Conservation (phyloP, 2,329 filamentous ascomycete genomes). For the Arthroderma sp. region DNA sequence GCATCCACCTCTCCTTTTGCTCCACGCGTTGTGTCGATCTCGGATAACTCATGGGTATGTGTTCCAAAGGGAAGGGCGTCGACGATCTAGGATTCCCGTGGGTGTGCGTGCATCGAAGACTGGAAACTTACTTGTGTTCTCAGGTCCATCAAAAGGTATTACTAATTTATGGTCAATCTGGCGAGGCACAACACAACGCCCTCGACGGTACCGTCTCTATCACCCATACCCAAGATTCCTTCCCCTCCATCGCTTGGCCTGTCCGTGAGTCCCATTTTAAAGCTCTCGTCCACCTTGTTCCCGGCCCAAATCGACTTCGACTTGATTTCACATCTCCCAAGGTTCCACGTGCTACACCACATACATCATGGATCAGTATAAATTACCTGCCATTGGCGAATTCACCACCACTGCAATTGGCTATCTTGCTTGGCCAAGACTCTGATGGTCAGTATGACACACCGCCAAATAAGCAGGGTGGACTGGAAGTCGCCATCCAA, state of each 20-base stretch:
- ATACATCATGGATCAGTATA: slow-evolving; percentile 67
- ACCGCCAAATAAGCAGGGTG: slow-evolving; percentile 64
- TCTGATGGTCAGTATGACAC: slow-evolving; percentile 78
- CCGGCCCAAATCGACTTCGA: slow-evolving; percentile 75
- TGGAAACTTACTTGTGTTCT: background rate
- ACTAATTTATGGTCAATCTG: slow-evolving; percentile 67
- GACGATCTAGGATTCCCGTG: no score
- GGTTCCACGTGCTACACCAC: slow-evolving; percentile 53
- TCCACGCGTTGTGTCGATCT: slow-evolving; percentile 63
- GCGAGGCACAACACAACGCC: slow-evolving; percentile 49
- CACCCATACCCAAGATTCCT: slow-evolving; percentile 69
- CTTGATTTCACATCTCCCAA: slow-evolving; percentile 83
- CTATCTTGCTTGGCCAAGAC: slow-evolving; percentile 76
- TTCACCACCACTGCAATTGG: slow-evolving; percentile 74
- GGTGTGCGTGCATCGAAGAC: background rate
- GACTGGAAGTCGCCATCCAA: slow-evolving; percentile 61
- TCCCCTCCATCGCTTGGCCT: slow-evolving; percentile 74
- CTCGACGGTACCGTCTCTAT: slow-evolving; percentile 71
- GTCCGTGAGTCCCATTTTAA: slow-evolving; percentile 87
- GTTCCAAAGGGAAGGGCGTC: background rate
- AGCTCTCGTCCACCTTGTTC: slow-evolving; percentile 74
- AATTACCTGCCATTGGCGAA: slow-evolving; percentile 74
- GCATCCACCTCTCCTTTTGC: slow-evolving; percentile 64
- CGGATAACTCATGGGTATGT: slow-evolving; percentile 72
- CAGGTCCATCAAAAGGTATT: slow-evolving; percentile 88